These are phyloP conservation scores for Polygonum maritimum DNA, from an alignment of 148 eudicot genomes.

Conservation along the genomic window DNA sequence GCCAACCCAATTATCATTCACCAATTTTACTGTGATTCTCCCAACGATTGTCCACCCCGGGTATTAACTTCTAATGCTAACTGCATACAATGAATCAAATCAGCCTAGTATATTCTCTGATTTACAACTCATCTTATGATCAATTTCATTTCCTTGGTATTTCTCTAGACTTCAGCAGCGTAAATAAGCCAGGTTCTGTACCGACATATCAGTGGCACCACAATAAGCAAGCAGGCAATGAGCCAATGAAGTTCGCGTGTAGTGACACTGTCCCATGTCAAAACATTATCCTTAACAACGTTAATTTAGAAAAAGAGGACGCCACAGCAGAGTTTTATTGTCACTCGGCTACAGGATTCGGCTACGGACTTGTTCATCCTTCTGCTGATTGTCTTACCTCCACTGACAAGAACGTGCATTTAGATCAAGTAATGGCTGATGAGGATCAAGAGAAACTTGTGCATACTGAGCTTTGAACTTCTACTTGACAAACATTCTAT, in stretches of 20 bases:
- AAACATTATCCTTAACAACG: constrained; percentile 55
- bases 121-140: background rate
- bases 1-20: constrained; percentile 85
- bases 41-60: constrained; percentile 58
- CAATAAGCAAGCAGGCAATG: constrained; percentile 50
- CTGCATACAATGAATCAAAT: background rate
- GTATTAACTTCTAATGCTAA: constrained; percentile 21
- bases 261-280: constrained; percentile 75
- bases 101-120: background rate
- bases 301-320: constrained; percentile 47
- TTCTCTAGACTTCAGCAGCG: constrained; percentile 55
- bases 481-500: background rate
- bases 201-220: constrained; percentile 69
- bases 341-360: constrained; percentile 58
- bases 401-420: constrained; percentile 19
- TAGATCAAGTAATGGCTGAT: background rate
- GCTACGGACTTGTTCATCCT: constrained; percentile 58
- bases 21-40: constrained; percentile 92
- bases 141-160: background rate
- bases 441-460: background rate
- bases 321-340: constrained; percentile 68
- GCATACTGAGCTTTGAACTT: background rate
- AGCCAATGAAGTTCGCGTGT: constrained; percentile 87
- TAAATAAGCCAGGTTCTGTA: constrained; percentile 69
- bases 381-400: constrained; percentile 77